Evolutionary conservation across 2,329 filamentous ascomycete species (phyloP).

Genomic region (Scolecobasidium constrictum): DNA sequence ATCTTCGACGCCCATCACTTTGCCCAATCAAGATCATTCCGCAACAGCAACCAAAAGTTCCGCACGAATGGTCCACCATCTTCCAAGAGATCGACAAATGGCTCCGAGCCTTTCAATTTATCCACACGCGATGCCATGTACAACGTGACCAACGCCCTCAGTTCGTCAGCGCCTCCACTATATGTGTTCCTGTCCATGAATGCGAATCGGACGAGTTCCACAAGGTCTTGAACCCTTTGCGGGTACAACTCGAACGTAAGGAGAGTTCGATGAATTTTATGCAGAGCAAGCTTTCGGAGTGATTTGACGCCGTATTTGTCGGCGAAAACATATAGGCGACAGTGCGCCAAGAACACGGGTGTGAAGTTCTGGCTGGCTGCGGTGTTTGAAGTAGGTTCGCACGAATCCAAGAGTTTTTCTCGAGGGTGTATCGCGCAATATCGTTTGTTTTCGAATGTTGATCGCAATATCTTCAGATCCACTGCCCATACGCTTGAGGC

Average conservation of each 20-base stretch:
- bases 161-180: constrained; percentile 11
- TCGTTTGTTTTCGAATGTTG: not conserved
- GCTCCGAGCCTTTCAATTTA: constrained; percentile 13
- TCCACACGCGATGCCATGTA: constrained; percentile 17
- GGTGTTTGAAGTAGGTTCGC: not conserved
- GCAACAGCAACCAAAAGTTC: constrained; percentile 14
- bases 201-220: constrained; percentile 1
- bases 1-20: too few relatives aligned
- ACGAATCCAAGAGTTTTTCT: not conserved
- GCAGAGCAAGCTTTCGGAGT: not conserved
- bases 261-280: constrained; percentile 3
- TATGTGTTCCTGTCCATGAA: not conserved
- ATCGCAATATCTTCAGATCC: not conserved
- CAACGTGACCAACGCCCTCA: constrained; percentile 16
- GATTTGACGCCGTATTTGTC: constrained; percentile 7
- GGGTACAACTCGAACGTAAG: constrained; percentile 2
- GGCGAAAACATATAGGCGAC: constrained; percentile 6
- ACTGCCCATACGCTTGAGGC: not conserved
- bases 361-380: constrained; percentile 2
- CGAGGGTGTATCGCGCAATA: constrained; percentile 1
- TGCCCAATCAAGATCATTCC: too few relatives aligned
- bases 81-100: constrained; percentile 15
- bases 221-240: constrained; percentile 4
- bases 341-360: constrained; percentile 3
- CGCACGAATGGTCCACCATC: constrained; percentile 19